These are phyloP conservation scores for Hypoxylon sp. DNA, from an alignment of 2,329 filamentous ascomycete genomes.

Conservation along the genomic window DNA sequence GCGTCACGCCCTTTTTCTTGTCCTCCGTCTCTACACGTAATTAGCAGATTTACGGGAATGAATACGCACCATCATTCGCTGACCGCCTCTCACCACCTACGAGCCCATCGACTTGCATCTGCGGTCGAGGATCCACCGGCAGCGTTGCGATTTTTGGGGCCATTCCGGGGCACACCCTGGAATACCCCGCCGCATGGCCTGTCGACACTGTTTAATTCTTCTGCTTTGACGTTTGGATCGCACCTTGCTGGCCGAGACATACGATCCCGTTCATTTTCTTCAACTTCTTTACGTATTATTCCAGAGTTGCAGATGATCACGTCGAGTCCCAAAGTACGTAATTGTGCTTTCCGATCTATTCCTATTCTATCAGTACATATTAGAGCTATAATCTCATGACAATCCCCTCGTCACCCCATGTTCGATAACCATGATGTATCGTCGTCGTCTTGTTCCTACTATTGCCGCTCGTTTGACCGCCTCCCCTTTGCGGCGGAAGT, in stretches of 20 bases:
- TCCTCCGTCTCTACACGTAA: neutral
- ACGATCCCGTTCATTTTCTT: neutral
- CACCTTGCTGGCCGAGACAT: constrained; percentile 1
- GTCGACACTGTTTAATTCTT: constrained; percentile 3
- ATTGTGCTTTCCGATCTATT: neutral
- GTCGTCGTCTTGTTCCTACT: constrained; percentile 7
- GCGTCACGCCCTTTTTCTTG: neutral
- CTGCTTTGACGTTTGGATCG: neutral
- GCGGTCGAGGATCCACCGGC: constrained; percentile 21
- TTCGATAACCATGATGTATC: neutral
- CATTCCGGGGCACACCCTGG: constrained; percentile 21
- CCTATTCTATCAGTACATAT: neutral
- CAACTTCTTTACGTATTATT: neutral
- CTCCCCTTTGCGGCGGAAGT: neutral
- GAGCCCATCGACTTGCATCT: constrained; percentile 8
- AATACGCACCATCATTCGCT: constrained; percentile 11
- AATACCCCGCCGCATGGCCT: constrained; percentile 24
- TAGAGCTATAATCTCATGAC: neutral
- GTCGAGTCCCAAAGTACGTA: neutral
- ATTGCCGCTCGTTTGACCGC: neutral
- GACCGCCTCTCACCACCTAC: constrained; percentile 19
- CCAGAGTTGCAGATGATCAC: neutral
- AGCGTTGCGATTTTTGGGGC: constrained; percentile 18
- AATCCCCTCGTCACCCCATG: neutral
- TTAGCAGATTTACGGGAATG: constrained; percentile 5